Base-by-base conservation (phyloP, 2,329 filamentous ascomycete species). In the Cladophialophora chaetospira region DNA sequence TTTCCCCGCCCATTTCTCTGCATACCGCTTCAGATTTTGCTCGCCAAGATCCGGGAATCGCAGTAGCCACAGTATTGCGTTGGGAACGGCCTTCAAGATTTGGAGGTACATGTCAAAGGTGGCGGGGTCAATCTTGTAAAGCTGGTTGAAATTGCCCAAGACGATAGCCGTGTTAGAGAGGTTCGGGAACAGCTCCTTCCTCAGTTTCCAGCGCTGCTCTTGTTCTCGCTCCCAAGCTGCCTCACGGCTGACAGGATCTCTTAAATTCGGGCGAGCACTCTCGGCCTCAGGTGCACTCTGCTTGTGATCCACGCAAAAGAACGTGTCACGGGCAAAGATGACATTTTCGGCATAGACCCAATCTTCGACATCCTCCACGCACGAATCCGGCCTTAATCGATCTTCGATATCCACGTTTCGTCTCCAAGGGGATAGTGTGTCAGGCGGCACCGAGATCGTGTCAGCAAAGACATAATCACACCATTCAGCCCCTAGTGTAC, bases 301-400 rank as follows among this genome's bases (percentile, higher is more conserved):
- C 46, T 89, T 85, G 71, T 99, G 94, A 65, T 99, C 94, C 68
- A 94, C 97, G 71, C 94, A 99, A 77, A 99, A 99, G 75, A 99
- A 99, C 0, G 92, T 97, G 67, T 97, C 89, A 5, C 88, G 85
- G 52, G 91, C 95, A 72, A 92, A 99, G 51, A 99, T 89, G 61
- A 99, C 89, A 69, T 97, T 99, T 72, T 99, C 94, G 2, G 89
- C 90, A 69, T 99, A 99, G 31, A 99, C 85, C 94, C 94, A 99
- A 58, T 88, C 82, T 28, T 90, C 88, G 0, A 81, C 77, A 2
- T 88, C 83, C 46, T 84, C 82, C 35, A 87, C 86, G 49, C 85
- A 86, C 57, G 91, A 86, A 31, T 81, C 77, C 62, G 85, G 83
- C 5, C 80, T 70, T 0, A 83, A 66, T 42, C 79, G 80, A 67